Percentiles rank a stretch among this genome's conserved stretches.
Evolutionary conservation across 2,329 filamentous ascomycete species (phyloP).

Genomic region (Fusarium liriodendri): DNA sequence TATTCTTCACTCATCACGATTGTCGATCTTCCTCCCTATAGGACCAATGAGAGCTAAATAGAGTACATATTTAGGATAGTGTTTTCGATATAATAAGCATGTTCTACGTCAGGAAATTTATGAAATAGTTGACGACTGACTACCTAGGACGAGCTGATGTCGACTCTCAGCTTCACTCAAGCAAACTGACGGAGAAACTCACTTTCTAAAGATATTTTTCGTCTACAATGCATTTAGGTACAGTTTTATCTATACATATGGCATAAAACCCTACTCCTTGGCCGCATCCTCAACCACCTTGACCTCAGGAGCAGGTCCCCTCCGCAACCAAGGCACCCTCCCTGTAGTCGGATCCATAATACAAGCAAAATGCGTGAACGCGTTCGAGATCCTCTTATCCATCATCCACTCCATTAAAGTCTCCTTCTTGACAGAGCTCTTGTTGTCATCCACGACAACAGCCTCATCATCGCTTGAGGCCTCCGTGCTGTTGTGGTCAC

Average conservation of each 20-base stretch:
- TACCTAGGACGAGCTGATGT: no score
- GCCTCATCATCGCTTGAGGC: neutral
- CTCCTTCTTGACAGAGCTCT: constrained; percentile 40
- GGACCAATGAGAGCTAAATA: neutral
- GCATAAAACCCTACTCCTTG: neutral
- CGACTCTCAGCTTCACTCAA: neutral
- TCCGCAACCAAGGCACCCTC: constrained; percentile 51
- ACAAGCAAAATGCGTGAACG: constrained; percentile 67
- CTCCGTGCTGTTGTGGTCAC: neutral
- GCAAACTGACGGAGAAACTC: neutral
- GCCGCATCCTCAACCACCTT: neutral
- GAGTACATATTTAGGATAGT: neutral
- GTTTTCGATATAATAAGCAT: neutral
- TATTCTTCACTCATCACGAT: neutral
- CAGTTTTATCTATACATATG: neutral
- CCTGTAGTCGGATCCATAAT: constrained; percentile 67
- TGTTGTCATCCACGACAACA: neutral
- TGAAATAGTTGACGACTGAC: neutral
- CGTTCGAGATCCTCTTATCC: constrained; percentile 65
- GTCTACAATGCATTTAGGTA: neutral
- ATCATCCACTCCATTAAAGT: constrained; percentile 60
- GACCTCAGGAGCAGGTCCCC: constrained; percentile 2
- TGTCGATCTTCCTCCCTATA: neutral
- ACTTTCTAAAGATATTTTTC: neutral
- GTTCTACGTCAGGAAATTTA: neutral